Percentiles rank a stretch among this genome's conserved stretches.
These are phyloP conservation scores for Heliocybe sulcata DNA, from an alignment of 1,284 basidiomycete species.

Conservation along the genomic window DNA sequence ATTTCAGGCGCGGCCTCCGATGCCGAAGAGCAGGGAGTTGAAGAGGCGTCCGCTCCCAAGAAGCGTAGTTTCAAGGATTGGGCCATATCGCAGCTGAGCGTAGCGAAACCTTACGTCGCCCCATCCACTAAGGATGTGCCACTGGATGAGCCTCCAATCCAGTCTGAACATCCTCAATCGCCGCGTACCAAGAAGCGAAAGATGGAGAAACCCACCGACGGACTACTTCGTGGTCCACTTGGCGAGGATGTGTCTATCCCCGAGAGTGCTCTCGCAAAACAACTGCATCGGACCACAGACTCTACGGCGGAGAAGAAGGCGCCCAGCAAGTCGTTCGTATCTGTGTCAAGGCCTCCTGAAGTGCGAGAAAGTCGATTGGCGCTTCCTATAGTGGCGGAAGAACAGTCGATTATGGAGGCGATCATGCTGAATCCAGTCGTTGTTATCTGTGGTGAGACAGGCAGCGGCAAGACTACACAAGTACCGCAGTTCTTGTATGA, in stretches of 20 bases:
- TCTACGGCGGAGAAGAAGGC: background rate
- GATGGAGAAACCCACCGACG: conserved; percentile 13
- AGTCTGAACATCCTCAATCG: conserved; percentile 13
- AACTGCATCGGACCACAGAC: conserved; percentile 25
- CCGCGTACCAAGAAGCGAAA: conserved; percentile 37
- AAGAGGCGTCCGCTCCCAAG: conserved; percentile 6
- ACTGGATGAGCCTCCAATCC: conserved; percentile 5
- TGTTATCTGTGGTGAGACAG: conserved; percentile 81
- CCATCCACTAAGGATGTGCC: conserved; percentile 15
- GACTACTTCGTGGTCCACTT: conserved; percentile 57
- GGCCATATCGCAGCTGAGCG: conserved; percentile 71
- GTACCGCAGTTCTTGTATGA: conserved; percentile 93
- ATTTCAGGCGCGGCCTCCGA: conserved; percentile 8
- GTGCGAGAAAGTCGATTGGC: conserved; percentile 75
- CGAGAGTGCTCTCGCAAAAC: conserved; percentile 48
- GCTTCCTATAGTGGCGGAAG: conserved; percentile 89
- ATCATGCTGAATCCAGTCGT: conserved; percentile 80
- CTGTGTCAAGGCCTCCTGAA: conserved; percentile 62
- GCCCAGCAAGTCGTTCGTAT: conserved; percentile 29
- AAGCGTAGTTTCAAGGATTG: conserved; percentile 70
- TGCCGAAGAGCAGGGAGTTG: conserved; percentile 19
- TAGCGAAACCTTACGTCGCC: conserved; percentile 45
- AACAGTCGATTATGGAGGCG: conserved; percentile 91
- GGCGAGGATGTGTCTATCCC: conserved; percentile 63
- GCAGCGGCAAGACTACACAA: conserved; percentile 98